Evolutionary conservation across 352 stramenopile species (phyloP).

Genomic region (Phytophthora europaea): DNA sequence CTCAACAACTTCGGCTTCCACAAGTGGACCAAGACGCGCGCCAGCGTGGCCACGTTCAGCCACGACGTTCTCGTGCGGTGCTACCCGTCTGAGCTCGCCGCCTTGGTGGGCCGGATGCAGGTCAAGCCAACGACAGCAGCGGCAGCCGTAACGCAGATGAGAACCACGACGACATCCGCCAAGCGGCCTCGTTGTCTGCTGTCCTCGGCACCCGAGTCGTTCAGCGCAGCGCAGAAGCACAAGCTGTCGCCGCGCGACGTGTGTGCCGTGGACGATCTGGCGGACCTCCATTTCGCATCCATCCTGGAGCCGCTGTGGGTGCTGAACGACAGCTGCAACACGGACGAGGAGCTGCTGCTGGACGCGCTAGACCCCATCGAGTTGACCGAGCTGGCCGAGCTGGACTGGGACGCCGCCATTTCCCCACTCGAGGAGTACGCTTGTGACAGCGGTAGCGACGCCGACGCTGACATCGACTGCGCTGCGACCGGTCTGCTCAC

Average conservation of each 20-base stretch:
- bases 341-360: conserved; percentile 19
- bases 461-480: not conserved
- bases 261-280: conserved; percentile 6
- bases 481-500: not conserved
- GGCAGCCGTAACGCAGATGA: not conserved
- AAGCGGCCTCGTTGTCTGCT: conserved; percentile 21
- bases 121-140: not conserved
- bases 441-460: not conserved
- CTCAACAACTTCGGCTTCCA: conserved; percentile 95
- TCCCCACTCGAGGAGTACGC: not conserved
- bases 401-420: conserved; percentile 25
- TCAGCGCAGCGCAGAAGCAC: conserved; percentile 12
- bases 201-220: not conserved
- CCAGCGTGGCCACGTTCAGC: conserved; percentile 84
- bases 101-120: conserved; percentile 23
- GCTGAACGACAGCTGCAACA: not conserved
- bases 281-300: not conserved
- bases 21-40: conserved; percentile 88
- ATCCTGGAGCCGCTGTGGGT: conserved; percentile 13
- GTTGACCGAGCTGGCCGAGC: conserved; percentile 16
- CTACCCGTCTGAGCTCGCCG: conserved; percentile 31
- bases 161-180: not conserved
- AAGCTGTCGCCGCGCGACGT: conserved; percentile 32
- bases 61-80: conserved; percentile 68
- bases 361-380: conserved; percentile 23